Percentiles rank a stretch among this genome's conserved stretches.
These are phyloP conservation scores for Rhodotorula sp. DNA, from an alignment of 1,284 basidiomycete species.

Conservation along the genomic window DNA sequence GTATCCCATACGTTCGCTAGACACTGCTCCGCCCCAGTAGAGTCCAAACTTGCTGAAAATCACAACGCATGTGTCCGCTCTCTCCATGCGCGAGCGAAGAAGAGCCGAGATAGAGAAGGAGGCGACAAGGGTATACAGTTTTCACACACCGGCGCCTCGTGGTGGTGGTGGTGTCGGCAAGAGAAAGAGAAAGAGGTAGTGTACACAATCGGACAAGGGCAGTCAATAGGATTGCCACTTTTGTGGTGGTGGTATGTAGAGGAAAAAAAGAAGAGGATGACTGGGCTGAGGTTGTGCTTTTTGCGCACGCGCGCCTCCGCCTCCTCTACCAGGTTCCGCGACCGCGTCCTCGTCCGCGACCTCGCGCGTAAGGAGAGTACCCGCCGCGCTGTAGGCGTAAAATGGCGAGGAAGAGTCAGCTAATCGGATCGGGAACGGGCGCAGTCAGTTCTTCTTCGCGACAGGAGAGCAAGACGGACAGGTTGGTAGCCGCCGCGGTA, in stretches of 20 bases:
- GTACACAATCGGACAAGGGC: too few species aligned
- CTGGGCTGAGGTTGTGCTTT: too few species aligned
- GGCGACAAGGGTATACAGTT: too few species aligned
- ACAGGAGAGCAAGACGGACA: constrained; percentile 33
- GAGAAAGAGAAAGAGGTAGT: too few species aligned
- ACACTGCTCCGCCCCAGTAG: neutral
- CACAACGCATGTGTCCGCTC: neutral
- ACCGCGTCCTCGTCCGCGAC: constrained; percentile 29
- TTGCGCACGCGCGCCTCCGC: neutral
- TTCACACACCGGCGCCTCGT: too few species aligned
- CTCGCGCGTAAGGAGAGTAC: constrained; percentile 31
- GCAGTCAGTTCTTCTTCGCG: neutral
- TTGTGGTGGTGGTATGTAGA: too few species aligned
- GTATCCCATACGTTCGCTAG: constrained; percentile 22
- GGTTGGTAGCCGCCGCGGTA: constrained; percentile 66
- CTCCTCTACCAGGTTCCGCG: constrained; percentile 6
- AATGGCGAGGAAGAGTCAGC: neutral
- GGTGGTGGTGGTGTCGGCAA: too few species aligned
- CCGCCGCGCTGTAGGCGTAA: constrained; percentile 20
- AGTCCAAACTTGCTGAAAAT: neutral
- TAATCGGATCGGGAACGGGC: neutral
- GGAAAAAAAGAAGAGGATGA: too few species aligned
- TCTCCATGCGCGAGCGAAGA: neutral
- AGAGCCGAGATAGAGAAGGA: too few species aligned
- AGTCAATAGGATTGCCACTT: too few species aligned